A percentile compares a stretch with the other conserved stretches of the same genome.
These are phyloP conservation scores for Rhodocollybia butyracea DNA, from an alignment of 768 basidiomycete species.

Conservation along the genomic window DNA sequence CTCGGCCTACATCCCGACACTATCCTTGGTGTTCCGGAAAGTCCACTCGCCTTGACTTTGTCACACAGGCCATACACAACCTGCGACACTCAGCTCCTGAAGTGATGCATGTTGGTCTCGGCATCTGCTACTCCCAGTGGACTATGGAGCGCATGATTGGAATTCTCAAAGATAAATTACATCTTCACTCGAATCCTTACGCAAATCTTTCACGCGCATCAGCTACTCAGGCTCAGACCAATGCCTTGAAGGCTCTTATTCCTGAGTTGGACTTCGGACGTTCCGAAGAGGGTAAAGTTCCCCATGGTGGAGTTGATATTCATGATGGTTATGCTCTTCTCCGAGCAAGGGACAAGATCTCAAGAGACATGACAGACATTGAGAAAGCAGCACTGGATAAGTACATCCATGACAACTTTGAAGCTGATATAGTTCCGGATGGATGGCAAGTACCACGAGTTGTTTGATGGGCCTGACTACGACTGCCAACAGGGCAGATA, in stretches of 20 bases:
- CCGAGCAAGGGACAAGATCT: background rate
- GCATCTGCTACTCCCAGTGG: constrained; percentile 17
- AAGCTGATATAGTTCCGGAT: background rate
- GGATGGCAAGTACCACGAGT: background rate
- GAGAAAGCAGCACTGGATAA: background rate
- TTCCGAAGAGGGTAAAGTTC: background rate
- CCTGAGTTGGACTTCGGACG: constrained; percentile 12
- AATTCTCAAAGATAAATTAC: constrained; percentile 6
- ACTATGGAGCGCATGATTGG: constrained; percentile 15
- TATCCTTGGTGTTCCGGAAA: too few relatives aligned
- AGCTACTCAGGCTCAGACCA: constrained; percentile 9
- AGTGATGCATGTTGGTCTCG: constrained; percentile 11
- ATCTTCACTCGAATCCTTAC: constrained; percentile 12
- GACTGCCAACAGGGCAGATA: constrained; percentile 1
- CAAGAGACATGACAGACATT: background rate
- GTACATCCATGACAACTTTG: background rate
- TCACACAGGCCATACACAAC: background rate
- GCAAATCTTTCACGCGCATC: constrained; percentile 12
- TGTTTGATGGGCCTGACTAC: constrained; percentile 10
- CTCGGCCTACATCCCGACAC: too few relatives aligned
- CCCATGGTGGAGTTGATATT: constrained; percentile 5
- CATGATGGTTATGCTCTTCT: background rate
- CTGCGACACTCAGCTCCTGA: constrained; percentile 1
- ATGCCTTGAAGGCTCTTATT: constrained; percentile 13
- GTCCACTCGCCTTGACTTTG: background rate